Base-by-base conservation (phyloP, 2,329 filamentous ascomycete genomes). In the Pestalotiopsis sp. region DNA sequence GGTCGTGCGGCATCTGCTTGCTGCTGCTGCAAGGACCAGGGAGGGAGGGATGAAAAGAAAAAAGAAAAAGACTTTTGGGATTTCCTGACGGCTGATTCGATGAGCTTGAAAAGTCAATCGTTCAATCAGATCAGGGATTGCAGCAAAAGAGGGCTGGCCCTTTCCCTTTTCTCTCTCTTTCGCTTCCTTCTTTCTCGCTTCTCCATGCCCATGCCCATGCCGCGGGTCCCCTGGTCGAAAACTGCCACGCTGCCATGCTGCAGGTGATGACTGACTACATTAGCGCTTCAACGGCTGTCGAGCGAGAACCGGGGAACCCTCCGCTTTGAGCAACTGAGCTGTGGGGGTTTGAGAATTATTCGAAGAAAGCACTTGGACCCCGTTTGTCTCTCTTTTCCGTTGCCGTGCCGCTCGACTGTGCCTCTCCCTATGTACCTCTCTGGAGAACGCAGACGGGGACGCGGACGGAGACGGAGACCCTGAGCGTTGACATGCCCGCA, bases 301-400 rank as follows among this genome's bases (percentile, higher is more conserved):
- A 64, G 61, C 61, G 61, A 64, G 61, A 64, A 64, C 61, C 61
- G 61, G 61, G 39, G 61, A 64, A 64, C 23, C 39, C 38, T 64
- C 61, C 61, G 61, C 61, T 64, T 36, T 52, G 14, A 52, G 45
- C 57, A 27, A 17, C 27, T 59, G 17, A 25, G 61, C 41, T 64
- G 61, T 64, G 61, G 61, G 61, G 61, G 61, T 62, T 25, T 36
- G 31, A 36, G 31, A 36, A 36, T 36, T 36, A 36, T 36, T 36
- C 31, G 31, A 36, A 36, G 31, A 36, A 36, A 36, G 31, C 31
- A 36, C 31, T 36, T 36, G 31, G 31, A 36, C 31, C 31, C 31
- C 55, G 25, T 7, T 36, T 36, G 31, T 36, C 31, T 36, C 31
- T 36, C 31, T 36, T 36, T 36, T 36, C 31, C 2, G 31, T 7